Evolutionary conservation across 352 stramenopile species (phyloP), one percentile per base, ranked within the genome.

Genomic region (Pythium utonaiense): DNA sequence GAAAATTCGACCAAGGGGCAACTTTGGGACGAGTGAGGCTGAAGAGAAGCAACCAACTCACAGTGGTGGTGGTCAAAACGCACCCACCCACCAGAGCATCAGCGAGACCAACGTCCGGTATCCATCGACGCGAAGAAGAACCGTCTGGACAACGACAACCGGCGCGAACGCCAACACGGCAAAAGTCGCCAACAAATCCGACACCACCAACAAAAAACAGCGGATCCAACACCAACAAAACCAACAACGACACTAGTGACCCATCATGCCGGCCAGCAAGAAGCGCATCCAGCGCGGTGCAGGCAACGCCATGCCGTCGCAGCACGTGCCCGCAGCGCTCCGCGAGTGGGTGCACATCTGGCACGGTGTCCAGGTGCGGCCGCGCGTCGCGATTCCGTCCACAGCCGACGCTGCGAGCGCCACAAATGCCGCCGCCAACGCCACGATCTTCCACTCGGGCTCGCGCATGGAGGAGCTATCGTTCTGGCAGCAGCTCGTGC

Each of bases 271-370:
- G 0, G 80, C 78, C 36, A 89, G 78, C 60, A 92, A 92, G 66
- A 92, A 90, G 67, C 80, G 82, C 47, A 86, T 90, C 62, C 75
- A 89, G 70, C 73, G 80, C 33, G 75, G 80, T 33, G 70, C 66
- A 17, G 57, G 71, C n/a, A 53, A 74, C 48, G 67, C 75, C 36
- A 66, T 78, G 45, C 69, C 64, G 34, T 72, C 71, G 36, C 83
- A 90, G 49, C 72, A 73, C 49, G 78, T 90, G 44, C 83, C 80
- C 0, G 71, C 78, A 13, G 73, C 76, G 30, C 62, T 92, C 19
- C 67, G 74, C 36, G 79, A 92, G 54, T 93, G 84, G 84, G 80
- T 88, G 34, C 78, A 91, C 69, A 80, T 89, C 42, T 93, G 84
- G 84, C 84, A 91, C 53, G 84, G 84, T 50, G 84, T 93, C 24